Evolutionary conservation across 345 rosid genomes (phyloP), one percentile per base, ranked within the genome.

Genomic region (Lenwebbia sp.): DNA sequence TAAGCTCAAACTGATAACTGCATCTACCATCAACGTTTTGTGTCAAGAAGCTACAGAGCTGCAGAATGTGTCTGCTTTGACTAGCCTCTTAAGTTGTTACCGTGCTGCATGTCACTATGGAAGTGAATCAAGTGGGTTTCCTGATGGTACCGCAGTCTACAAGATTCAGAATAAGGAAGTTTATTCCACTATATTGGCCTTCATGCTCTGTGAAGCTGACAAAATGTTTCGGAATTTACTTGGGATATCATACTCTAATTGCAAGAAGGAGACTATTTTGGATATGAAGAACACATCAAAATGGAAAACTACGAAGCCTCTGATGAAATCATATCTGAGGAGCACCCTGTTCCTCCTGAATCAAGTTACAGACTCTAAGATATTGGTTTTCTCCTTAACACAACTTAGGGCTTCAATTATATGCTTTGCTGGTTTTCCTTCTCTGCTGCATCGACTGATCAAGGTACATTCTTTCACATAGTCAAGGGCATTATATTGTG

Each of bases 101-200:
- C 92, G 94, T 87, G 94, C 98, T 85, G 98, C 95, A 50, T 95
- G 98, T 89, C 95, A 90, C 84, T 94, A 89, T 87, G 94, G 97
- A 26, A 88, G 92, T 22, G 94, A 94, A 89, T 86, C 95, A 87
- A 86, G 89, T 54, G 90, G 81, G 58, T 78, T 84, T 88, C 75
- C 85, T 58, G 89, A 44, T 26, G 86, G 86, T 25, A 86, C 56
- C 37, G 62, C 65, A 21, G 5, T 37, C 74, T 54, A 74, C 83
- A 88, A 86, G 86, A 83, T 90, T 74, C 89, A 86, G 88, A 93
- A 94, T 87, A 86, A 92, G 70, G 87, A 83, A 88, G 88, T 90
- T 17, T 94, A 91, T 88, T 89, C 94, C 90, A 90, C 88, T 86
- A 90, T 94, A 89, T 57, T 95, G 89, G 86, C 92, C 83, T 93